Percentiles rank a stretch among this genome's conserved stretches.
Evolutionary conservation across 306 rosid genomes (phyloP).

Genomic region (Cyamopsis tetragonoloba): DNA sequence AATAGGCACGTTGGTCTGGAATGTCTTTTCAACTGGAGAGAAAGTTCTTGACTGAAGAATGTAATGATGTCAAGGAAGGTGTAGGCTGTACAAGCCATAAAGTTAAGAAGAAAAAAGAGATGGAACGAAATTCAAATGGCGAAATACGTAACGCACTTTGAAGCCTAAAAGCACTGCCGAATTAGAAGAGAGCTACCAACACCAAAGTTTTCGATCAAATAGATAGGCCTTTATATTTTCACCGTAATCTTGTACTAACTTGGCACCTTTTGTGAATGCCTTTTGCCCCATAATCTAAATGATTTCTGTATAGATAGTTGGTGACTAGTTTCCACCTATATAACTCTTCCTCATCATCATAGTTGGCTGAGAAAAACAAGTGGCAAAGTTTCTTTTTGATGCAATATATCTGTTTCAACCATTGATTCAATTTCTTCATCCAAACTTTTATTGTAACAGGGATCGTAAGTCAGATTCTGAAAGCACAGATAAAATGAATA

Average conservation of each 20-base stretch:
- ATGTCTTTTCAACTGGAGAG: slow-evolving; percentile 84
- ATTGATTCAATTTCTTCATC: neutral
- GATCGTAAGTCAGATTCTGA: neutral
- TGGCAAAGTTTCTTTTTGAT: neutral
- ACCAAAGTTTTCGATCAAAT: slow-evolving; percentile 31
- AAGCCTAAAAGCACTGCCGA: slow-evolving; percentile 22
- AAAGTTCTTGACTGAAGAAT: slow-evolving; percentile 56
- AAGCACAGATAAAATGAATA: neutral
- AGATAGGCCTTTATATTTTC: slow-evolving; percentile 31
- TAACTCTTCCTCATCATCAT: slow-evolving; percentile 19
- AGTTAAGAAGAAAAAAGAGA: neutral
- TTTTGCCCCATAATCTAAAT: slow-evolving; percentile 16
- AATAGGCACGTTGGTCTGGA: slow-evolving; percentile 83
- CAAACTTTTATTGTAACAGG: neutral
- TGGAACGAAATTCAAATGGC: slow-evolving; percentile 25
- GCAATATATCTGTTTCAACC: neutral
- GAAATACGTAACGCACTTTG: slow-evolving; percentile 20
- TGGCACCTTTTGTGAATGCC: slow-evolving; percentile 26
- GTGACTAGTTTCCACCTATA: slow-evolving; percentile 35
- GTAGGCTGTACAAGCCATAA: neutral
- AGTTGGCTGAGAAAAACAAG: neutral
- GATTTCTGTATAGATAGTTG: slow-evolving; percentile 26
- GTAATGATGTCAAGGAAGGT: slow-evolving; percentile 19
- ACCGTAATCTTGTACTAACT: slow-evolving; percentile 32
- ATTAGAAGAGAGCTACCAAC: slow-evolving; percentile 15